A percentile compares a stretch with the other conserved stretches of the same genome.
Evolutionary conservation across 1,139 yeast species (phyloP).

Genomic region (Geotrichum fermentans): DNA sequence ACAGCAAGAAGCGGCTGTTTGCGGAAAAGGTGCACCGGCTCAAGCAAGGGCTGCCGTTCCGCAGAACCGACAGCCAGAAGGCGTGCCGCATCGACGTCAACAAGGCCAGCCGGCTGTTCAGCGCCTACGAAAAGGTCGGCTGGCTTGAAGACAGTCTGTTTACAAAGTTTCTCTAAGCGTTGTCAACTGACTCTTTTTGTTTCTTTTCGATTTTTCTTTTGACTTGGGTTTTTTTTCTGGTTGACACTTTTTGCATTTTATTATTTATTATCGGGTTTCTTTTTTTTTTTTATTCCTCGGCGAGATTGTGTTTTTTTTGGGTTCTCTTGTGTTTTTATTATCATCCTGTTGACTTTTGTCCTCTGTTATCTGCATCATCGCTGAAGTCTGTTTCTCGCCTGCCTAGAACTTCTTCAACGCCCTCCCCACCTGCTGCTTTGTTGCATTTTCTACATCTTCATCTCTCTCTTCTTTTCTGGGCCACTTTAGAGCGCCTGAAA

Average conservation of each 20-base stretch:
- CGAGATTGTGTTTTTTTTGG: too few relatives aligned
- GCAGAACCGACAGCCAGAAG: conserved; percentile 96
- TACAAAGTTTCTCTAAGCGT: conserved; percentile 43
- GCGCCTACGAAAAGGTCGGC: conserved; percentile 91
- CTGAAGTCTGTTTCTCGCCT: too few relatives aligned
- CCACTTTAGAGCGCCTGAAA: too few relatives aligned
- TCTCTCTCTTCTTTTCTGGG: too few relatives aligned
- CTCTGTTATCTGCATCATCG: too few relatives aligned
- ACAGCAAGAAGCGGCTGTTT: conserved; percentile 85
- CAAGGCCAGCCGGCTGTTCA: conserved; percentile 87
- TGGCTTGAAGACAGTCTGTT: conserved; percentile 85
- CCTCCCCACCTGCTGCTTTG: too few relatives aligned
- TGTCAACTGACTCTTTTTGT: not conserved
- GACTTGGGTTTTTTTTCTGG: not conserved
- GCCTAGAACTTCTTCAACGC: too few relatives aligned
- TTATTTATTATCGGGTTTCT: not conserved
- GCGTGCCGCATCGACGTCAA: conserved; percentile 96
- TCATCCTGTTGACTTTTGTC: too few relatives aligned
- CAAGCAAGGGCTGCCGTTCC: conserved; percentile 72
- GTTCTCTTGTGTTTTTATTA: too few relatives aligned
- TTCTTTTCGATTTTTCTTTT: too few relatives aligned
- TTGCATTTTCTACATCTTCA: too few relatives aligned
- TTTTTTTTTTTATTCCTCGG: too few relatives aligned
- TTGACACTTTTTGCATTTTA: not conserved
- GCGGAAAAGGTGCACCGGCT: conserved; percentile 80